Base-by-base conservation (phyloP, 2,329 filamentous ascomycete genomes). In the Diaporthe sp. region DNA sequence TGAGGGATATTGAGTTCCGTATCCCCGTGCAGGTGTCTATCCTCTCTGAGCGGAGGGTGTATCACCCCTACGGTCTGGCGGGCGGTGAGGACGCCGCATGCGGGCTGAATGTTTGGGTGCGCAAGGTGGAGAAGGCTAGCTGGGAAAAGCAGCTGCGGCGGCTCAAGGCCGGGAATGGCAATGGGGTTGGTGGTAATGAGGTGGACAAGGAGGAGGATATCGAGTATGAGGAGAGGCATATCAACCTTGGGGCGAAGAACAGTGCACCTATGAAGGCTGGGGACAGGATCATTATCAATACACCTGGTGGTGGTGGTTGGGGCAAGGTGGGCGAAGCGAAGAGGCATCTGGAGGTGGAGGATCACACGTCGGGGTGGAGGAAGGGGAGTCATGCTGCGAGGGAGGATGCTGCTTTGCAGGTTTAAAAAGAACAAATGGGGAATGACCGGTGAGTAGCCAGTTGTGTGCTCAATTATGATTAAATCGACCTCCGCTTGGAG, bases 31-130 rank as follows among this genome's bases (percentile, higher is more conserved):
- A 95, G 81, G 93, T 94, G 19, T 93, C 91, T 1, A 96, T 97
- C 35, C 84, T 97, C 9, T 94, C 91, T 8, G 94, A 97, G 82
- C 83, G 95, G 25, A 85, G 95, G 39, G 93, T 96, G 0, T 92
- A 94, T 76, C 88, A 90, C 70, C 95, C 95, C 1, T 98, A 96
- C 78, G 96, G 96, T 0, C 87, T 98, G 74, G 92, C 92, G 30
- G 96, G 96, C 0, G 96, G 96, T 4, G 92, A 92, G 73, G 93
- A 96, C 75, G 96, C 92, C 0, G 84, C 91, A 78, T 93, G 93
- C 68, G 96, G 96, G 0, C 85, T 96, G 75, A 98, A 98, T 78
- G 86, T 97, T 59, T 98, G 96, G 96, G 92, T 97, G 42, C 87
- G 94, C 10, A 92, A 90, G 75, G 92, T 96, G 70, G 85, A 87